Conservation (phyloP, 2,329 filamentous ascomycete species). For the Pseudogymnoascus destructans region DNA sequence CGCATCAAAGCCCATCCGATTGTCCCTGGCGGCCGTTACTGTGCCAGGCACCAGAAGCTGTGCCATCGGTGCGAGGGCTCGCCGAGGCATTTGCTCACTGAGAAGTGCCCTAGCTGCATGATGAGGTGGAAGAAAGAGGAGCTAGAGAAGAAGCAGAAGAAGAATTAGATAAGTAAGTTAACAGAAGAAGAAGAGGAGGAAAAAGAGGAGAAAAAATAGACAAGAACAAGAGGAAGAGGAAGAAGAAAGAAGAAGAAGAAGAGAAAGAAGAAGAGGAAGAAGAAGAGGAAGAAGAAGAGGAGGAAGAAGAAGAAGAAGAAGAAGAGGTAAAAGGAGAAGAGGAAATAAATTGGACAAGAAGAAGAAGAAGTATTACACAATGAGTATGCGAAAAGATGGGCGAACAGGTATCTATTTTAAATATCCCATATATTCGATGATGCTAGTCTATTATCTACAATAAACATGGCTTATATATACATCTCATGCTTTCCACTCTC, state of each 20-base stretch:
- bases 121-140: not conserved
- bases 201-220: not conserved
- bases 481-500: constrained; percentile 11
- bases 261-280: too few species aligned
- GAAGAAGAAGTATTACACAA: not conserved
- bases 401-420: not conserved
- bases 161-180: too few species aligned
- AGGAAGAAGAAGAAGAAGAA: too few species aligned
- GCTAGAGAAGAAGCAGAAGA: not conserved
- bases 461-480: not conserved
- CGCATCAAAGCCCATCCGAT: not conserved
- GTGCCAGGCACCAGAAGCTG: not conserved
- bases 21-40: not conserved
- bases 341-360: not conserved
- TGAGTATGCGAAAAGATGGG: not conserved
- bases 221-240: too few species aligned
- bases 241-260: too few species aligned
- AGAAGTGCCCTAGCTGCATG: not conserved
- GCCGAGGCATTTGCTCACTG: not conserved
- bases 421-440: not conserved
- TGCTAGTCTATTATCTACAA: not conserved
- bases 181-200: not conserved
- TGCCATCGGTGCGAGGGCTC: not conserved
- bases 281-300: too few species aligned
- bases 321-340: too few species aligned